Base-by-base conservation (phyloP, 1,139 yeast genomes). In the Yamadazyma atlantica region DNA sequence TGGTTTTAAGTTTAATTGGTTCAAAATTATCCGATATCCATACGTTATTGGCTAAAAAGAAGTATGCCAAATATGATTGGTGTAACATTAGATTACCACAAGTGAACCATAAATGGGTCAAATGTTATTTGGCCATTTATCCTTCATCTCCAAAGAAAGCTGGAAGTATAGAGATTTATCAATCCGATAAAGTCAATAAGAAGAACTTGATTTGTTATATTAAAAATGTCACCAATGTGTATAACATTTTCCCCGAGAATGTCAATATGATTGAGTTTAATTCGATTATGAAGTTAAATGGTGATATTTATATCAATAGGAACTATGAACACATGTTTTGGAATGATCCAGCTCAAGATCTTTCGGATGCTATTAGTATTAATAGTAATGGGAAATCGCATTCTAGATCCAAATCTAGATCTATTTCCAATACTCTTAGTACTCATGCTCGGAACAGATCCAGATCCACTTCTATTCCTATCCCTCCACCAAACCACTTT, bases 71-170 rank as follows among this genome's bases (percentile, higher is more conserved):
- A 40, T 66, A 55, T 37, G 83, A 78, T 49, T 78, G 82, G 82
- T 74, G 78, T 53, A 73, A 77, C 48, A 54, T 78, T 41, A 56
- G 82, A 39, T 68, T 77, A 46, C 82, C 83, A 6, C 79, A 73
- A 46, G 60, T 77, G 32, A 73, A 77, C 40, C 66, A 72, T 42
- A 74, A 74, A 54, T 78, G 82, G 82, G 55, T 77, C 23, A 67
- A 74, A 50, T 74, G 77, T 37, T 75, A 54, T 42, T 62, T 75
- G 45, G 76, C 65, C 7, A 60, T 73, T 15, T 55, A 59, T 13
- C 80, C 81, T 0, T 61, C 65, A 14, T 70, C 67, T 31, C 35
- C 53, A 22, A 68, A 69, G 47, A 62, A 59, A 43, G 51, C 50
- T 29, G 82, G 81, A 19, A 64, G 75, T 37, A 64, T 78, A 36